Conservation (phyloP, 2,329 filamentous ascomycete genomes). For the Pyrenochaeta sp. region DNA sequence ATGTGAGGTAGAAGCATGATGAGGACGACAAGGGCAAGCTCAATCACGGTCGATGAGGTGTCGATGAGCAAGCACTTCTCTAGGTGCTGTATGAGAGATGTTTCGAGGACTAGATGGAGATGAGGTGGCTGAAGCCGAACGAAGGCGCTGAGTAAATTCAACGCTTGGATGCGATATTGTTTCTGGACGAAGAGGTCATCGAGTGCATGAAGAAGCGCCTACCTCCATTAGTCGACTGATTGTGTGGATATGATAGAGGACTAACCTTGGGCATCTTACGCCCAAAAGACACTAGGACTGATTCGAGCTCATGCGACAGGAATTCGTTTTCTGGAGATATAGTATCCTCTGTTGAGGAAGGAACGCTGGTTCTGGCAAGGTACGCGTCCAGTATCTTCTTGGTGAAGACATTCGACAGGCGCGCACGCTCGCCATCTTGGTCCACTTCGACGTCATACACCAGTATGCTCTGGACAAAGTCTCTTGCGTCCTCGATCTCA, state of each 20-base stretch:
- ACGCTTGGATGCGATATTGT: constrained; percentile 68
- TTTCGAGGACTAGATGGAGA: constrained; percentile 76
- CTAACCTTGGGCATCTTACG: constrained; percentile 71
- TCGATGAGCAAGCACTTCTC: constrained; percentile 79
- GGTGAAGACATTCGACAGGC: constrained; percentile 61
- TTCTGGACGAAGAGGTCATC: constrained; percentile 72
- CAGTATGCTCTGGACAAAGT: constrained; percentile 71
- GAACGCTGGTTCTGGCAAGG: constrained; percentile 51
- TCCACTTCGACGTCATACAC: constrained; percentile 68
- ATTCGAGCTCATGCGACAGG: constrained; percentile 60
- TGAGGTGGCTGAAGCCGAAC: constrained; percentile 81
- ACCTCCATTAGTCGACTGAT: constrained; percentile 14
- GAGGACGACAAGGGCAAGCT: constrained; percentile 75
- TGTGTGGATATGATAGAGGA: background rate
- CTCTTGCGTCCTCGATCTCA: constrained; percentile 70
- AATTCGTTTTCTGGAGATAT: constrained; percentile 55
- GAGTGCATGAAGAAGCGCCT: constrained; percentile 72
- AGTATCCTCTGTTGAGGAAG: constrained; percentile 48
- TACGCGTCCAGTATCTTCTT: constrained; percentile 60
- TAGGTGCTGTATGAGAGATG: constrained; percentile 74
- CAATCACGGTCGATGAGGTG: constrained; percentile 79
- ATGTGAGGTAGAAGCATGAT: constrained; percentile 87
- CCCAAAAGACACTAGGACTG: constrained; percentile 65
- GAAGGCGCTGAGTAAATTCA: constrained; percentile 76
- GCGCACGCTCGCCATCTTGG: constrained; percentile 55